Evolutionary conservation across 2,329 filamentous ascomycete genomes (phyloP), one percentile per base, ranked within the genome.

Genomic region (Colletotrichum aenigma): DNA sequence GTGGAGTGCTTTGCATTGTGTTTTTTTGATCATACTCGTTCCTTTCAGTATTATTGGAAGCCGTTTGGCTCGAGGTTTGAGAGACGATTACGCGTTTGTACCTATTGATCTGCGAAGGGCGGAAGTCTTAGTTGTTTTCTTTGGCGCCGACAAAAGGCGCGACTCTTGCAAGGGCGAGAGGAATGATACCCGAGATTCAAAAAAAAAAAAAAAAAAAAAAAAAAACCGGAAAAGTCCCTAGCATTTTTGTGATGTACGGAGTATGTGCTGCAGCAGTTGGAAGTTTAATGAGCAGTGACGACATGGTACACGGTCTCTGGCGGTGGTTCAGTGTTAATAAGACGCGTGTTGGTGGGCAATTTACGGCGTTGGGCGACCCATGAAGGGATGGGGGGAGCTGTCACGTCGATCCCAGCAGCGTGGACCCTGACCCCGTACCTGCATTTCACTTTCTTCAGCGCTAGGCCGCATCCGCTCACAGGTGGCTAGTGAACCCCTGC

Each of bases 111-210:
- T 56, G 52, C 26, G n/a, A 15, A 34, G 24, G 26, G 26, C 32
- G 18, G 56, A 65, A 32, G 34, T 76, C 68, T 65, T 62, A 38
- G 71, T 75, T 38, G n/a, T 60, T 72, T 66, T 70, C 36, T 38
- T 65, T 64, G 43, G 69, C 72, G 69, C n/a, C 55, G 62, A 62
- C 64, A 28, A 28, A n/a, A 66, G 58, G 34, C 64, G 70, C 56
- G 70, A 73, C 64, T 75, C 68, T 43, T 34, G 66, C 64, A 70
- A 60, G 61, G 58, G 71, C 74, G 61, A 76, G 71, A 66, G 74
- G 74, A 76, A 76, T 75, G 74, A 76, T 76, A 76, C 66, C 74
- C 74, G 62, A 66, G 66, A 69, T 60, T 26, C 30, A 55, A 69
- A 71, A 68, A 67, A 18, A 24, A 24, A 24, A n/a, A 55, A 69